Evolutionary conservation across 345 rosid genomes (phyloP), one percentile per base, ranked within the genome.

Genomic region (Eucalyptus sp.): DNA sequence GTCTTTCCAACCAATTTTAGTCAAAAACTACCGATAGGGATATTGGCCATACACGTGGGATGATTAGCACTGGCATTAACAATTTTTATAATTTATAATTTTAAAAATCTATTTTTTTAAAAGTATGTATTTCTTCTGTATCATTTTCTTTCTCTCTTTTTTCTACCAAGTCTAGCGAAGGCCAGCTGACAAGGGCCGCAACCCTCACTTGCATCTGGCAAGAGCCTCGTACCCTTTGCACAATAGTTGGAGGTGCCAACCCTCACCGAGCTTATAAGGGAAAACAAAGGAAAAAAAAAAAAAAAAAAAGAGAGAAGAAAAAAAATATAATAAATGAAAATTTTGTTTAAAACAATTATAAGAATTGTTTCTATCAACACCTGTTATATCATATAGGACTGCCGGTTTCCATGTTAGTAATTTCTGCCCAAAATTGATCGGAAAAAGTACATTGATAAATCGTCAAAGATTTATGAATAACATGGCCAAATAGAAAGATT

Each of bases 371-470:
- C 58, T 20, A 52, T 18, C 5, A 8, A 52, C 25, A 20, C 1
- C 0, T 1, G 4, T 52, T 52, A 1, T 56, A 10, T 22, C 29
- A 56, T 1, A 13, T 56, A 56, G 13, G 62, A 56, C 1, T 0
- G 0, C 0, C 0, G 3, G 3, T 5, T 8, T 56, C 0, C 13
- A 10, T 22, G 3, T 56, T 56, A 56, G 0, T 25, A 24, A 24
- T 25, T 24, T 56, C 29, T 3, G 0, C 10, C 0, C 13, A 56
- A 24, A 56, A 22, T 56, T 9, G 0, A 10, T 25, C 3, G 1
- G 27, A 52, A 24, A 0, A 0, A 24, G 2, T 56, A 56, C 5
- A 56, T 22, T 24, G 2, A 22, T 24, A 22, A 56, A 22, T 56
- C 13, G 1, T 24, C 29, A 56, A 24, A 56, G 13, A 56, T 24